Conservation (phyloP, 139 green algal species). For the Micractinium sp. region DNA sequence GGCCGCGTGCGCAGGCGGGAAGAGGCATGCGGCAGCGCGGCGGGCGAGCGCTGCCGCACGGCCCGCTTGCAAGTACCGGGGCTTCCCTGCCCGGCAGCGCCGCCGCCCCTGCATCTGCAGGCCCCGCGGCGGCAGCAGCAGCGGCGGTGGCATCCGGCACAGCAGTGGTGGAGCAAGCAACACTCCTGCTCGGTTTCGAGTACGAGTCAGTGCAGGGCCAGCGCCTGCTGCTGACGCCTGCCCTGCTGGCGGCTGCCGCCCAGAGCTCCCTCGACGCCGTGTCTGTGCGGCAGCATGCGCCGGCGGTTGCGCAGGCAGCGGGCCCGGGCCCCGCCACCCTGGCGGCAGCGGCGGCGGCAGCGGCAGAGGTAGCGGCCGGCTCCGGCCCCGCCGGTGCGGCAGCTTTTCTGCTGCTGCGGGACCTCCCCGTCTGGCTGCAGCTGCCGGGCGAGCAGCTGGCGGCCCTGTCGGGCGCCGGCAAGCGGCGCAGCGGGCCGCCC, state of each 20-base stretch:
- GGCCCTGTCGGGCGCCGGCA: background rate
- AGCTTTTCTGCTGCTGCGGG: slow-evolving; percentile 3
- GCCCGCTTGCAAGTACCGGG: too few relatives aligned
- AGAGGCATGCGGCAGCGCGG: background rate
- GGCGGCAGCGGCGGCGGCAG: background rate
- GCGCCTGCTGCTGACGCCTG: slow-evolving; percentile 21
- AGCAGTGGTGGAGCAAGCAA: background rate
- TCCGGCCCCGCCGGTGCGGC: background rate
- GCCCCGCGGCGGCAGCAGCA: background rate
- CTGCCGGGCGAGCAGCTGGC: slow-evolving; percentile 18
- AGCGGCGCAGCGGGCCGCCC: background rate
- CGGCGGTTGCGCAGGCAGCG: background rate
- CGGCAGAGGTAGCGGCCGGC: background rate
- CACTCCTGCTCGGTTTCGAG: slow-evolving; percentile 4
- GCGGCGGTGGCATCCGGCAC: background rate
- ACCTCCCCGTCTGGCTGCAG: slow-evolving; percentile 25
- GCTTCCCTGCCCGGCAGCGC: background rate
- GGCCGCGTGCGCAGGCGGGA: background rate
- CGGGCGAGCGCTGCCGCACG: too few relatives aligned
- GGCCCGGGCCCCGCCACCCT: background rate
- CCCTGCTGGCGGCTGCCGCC: background rate
- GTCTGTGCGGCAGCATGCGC: slow-evolving; percentile 15
- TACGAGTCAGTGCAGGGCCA: slow-evolving; percentile 17
- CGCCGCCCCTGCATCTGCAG: background rate
- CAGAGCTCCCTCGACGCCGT: background rate